Conservation (phyloP, 352 stramenopile genomes). For the Globisporangium spiculum region DNA sequence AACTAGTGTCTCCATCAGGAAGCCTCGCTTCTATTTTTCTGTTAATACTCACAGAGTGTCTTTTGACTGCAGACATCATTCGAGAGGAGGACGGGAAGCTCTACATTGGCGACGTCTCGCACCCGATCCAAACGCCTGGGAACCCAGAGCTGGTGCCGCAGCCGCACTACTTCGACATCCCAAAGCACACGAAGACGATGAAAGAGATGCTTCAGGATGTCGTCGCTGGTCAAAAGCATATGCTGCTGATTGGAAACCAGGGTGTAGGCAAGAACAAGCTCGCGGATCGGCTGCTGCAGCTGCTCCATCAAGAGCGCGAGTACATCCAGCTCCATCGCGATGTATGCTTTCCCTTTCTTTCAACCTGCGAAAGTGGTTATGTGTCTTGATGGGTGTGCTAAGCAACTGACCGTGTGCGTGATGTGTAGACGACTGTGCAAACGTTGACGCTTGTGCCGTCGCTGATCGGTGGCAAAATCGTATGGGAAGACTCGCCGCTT, state of each 20-base stretch:
- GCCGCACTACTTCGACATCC: conserved; percentile 89
- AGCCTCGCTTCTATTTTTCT: no score
- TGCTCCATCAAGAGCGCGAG: conserved; percentile 92
- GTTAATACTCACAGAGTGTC: neutral
- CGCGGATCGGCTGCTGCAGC: conserved; percentile 87
- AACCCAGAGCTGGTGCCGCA: conserved; percentile 85
- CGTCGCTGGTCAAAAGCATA: conserved; percentile 82
- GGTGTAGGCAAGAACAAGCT: conserved; percentile 95
- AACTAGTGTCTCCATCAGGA: neutral
- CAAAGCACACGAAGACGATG: conserved; percentile 84
- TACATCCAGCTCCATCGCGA: conserved; percentile 97
- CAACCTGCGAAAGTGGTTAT: neutral
- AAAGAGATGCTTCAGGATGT: conserved; percentile 86
- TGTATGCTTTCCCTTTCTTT: conserved; percentile 32
- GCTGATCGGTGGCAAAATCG: conserved; percentile 85
- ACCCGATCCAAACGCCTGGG: conserved; percentile 43
- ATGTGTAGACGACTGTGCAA: conserved; percentile 88
- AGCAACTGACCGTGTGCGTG: neutral
- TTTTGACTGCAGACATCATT: conserved; percentile 30
- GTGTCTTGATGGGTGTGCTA: neutral
- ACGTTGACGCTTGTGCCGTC: conserved; percentile 90
- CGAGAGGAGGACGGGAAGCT: conserved; percentile 37
- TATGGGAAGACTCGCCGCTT: conserved; percentile 94
- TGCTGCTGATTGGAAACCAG: conserved; percentile 95
- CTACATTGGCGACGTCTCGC: conserved; percentile 63